These are phyloP conservation scores for Aspergillus sp. DNA, from an alignment of 2,329 filamentous ascomycete species.

Conservation along the genomic window DNA sequence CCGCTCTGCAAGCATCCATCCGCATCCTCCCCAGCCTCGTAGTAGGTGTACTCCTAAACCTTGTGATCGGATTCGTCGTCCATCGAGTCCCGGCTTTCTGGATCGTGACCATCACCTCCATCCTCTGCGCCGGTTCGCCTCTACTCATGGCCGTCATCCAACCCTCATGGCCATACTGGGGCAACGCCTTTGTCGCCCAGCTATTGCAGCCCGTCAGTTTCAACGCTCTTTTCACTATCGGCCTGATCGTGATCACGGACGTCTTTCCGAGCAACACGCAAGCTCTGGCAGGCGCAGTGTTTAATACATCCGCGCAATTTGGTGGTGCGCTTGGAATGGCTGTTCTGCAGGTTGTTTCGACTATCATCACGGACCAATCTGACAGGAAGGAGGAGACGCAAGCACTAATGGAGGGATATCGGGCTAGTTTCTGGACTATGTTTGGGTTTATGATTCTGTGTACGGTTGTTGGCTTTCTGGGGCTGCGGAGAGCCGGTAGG, in stretches of 20 bases:
- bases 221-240: slow-evolving; percentile 14
- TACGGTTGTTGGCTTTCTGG: slow-evolving; percentile 34
- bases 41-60: slow-evolving; percentile 38
- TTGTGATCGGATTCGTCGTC: slow-evolving; percentile 42
- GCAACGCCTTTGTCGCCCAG: slow-evolving; percentile 36
- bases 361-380: slow-evolving; percentile 35
- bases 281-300: slow-evolving; percentile 55
- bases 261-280: slow-evolving; percentile 38
- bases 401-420: slow-evolving; percentile 46
- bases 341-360: slow-evolving; percentile 43
- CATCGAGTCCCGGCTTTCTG: slow-evolving; percentile 36
- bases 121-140: slow-evolving; percentile 42
- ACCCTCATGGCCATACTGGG: slow-evolving; percentile 48
- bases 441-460: slow-evolving; percentile 42
- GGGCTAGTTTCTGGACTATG: slow-evolving; percentile 49
- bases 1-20: slow-evolving; percentile 41
- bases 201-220: slow-evolving; percentile 17
- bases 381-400: slow-evolving; percentile 13
- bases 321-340: slow-evolving; percentile 50
- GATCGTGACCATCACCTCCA: slow-evolving; percentile 35
- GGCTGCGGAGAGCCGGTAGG: slow-evolving; percentile 42
- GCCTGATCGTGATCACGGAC: slow-evolving; percentile 11
- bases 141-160: slow-evolving; percentile 51
- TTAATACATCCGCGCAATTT: slow-evolving; percentile 53
- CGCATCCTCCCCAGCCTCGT: slow-evolving; percentile 43